Evolutionary conservation across 805 yeast genomes (phyloP).

Genomic region (Cyberlindnera veronae): DNA sequence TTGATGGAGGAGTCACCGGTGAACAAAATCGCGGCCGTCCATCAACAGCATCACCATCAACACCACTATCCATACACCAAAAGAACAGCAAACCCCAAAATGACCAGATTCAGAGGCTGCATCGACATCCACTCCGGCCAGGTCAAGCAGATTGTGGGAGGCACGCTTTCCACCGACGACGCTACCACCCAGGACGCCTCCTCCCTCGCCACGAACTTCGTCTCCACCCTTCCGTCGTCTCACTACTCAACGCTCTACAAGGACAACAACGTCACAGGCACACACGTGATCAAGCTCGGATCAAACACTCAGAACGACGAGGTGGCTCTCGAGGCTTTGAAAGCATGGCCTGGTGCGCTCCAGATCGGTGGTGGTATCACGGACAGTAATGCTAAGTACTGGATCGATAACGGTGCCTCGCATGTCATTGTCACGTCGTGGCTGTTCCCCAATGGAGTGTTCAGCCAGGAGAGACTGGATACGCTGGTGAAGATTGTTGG

Average conservation of each 20-base stretch:
- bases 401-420: constrained; percentile 78
- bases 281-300: constrained; percentile 94
- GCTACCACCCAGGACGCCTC: constrained; percentile 36
- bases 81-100: constrained; percentile 27
- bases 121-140: constrained; percentile 93
- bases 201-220: constrained; percentile 65
- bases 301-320: constrained; percentile 67
- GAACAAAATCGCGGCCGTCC: too few species aligned
- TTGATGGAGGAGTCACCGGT: too few species aligned
- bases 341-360: constrained; percentile 65
- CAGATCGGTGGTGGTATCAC: constrained; percentile 96
- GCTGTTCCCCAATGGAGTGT: constrained; percentile 66
- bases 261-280: constrained; percentile 56
- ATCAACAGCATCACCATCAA: background rate
- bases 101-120: constrained; percentile 92
- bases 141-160: constrained; percentile 97
- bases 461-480: constrained; percentile 49
- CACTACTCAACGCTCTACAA: constrained; percentile 72
- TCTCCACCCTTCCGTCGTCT: constrained; percentile 68
- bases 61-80: background rate
- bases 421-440: constrained; percentile 92
- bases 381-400: constrained; percentile 62
- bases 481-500: constrained; percentile 57
- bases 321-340: constrained; percentile 76
- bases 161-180: constrained; percentile 65